phyloP scores from a whole-genome alignment of 2,329 filamentous ascomycete genomes.

The Coniella lustricola region DNA sequence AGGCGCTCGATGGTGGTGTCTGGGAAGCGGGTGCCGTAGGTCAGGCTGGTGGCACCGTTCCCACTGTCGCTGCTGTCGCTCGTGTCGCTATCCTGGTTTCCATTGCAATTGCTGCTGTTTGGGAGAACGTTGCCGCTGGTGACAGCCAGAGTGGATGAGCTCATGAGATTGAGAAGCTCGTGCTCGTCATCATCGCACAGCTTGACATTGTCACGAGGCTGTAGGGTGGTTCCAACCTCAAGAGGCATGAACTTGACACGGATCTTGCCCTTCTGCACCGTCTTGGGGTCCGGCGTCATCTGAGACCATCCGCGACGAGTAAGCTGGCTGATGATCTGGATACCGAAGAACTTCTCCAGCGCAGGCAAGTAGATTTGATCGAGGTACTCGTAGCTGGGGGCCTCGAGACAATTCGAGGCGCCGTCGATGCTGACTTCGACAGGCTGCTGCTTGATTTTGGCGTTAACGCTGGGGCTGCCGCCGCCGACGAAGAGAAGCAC shows the following conservation, averaged over 20 bases:
- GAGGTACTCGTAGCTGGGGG: constrained; percentile 53
- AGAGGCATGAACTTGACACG: constrained; percentile 38
- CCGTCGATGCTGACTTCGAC: constrained; percentile 48
- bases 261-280: constrained; percentile 32
- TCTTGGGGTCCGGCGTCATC: constrained; percentile 25
- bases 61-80: too few species aligned
- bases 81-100: too few species aligned
- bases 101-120: too few species aligned
- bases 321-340: constrained; percentile 39
- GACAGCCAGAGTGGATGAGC: too few species aligned
- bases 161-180: too few species aligned
- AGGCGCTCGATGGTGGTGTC: constrained; percentile 33
- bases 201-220: constrained; percentile 20
- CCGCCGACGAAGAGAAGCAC: constrained; percentile 48
- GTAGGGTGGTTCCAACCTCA: constrained; percentile 28
- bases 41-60: not conserved
- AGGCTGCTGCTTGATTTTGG: constrained; percentile 29
- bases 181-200: constrained; percentile 18
- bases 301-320: constrained; percentile 43
- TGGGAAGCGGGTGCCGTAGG: not conserved
- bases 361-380: constrained; percentile 53
- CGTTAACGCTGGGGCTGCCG: not conserved
- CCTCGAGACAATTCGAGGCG: constrained; percentile 52
- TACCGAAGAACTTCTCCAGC: constrained; percentile 42
- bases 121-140: too few species aligned